A percentile compares a stretch with the other conserved stretches of the same genome.
Evolutionary conservation across 1,139 yeast genomes (phyloP).

Genomic region (Sugiyamaella sp.): DNA sequence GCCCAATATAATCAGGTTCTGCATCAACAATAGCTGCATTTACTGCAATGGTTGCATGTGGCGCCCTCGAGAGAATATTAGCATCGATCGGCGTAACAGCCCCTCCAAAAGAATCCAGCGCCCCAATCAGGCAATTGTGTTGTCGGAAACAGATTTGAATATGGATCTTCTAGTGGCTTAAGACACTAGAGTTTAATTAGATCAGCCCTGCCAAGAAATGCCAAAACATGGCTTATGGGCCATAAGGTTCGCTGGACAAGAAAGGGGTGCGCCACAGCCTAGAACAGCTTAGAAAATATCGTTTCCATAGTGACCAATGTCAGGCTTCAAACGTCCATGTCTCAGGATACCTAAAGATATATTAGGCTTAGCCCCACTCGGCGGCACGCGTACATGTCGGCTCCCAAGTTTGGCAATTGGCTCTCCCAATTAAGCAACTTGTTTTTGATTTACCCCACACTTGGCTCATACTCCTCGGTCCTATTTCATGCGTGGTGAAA

Average conservation of each 20-base stretch:
- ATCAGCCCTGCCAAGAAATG: not conserved
- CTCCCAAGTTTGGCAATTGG: not conserved
- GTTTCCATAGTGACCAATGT: not conserved
- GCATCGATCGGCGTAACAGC: not conserved
- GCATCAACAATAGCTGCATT: not conserved
- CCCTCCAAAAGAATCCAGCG: not conserved
- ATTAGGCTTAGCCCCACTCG: constrained; percentile 2
- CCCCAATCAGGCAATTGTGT: not conserved
- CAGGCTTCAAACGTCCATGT: no score
- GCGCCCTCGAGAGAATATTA: not conserved
- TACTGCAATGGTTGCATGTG: no score
- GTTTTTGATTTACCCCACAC: constrained; percentile 6
- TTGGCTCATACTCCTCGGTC: not conserved
- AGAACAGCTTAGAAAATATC: not conserved
- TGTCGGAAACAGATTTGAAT: not conserved
- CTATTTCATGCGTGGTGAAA: not conserved
- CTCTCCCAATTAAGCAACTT: constrained; percentile 6
- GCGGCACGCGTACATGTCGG: not conserved
- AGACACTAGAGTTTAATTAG: not conserved
- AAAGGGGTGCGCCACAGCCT: not conserved
- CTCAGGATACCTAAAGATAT: not conserved
- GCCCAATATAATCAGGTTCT: not conserved
- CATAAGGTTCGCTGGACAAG: not conserved
- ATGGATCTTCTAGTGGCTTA: not conserved
- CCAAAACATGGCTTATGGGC: not conserved